These are phyloP conservation scores for Elongisporangium senticosum DNA, from an alignment of 352 stramenopile genomes.

Conservation along the genomic window DNA sequence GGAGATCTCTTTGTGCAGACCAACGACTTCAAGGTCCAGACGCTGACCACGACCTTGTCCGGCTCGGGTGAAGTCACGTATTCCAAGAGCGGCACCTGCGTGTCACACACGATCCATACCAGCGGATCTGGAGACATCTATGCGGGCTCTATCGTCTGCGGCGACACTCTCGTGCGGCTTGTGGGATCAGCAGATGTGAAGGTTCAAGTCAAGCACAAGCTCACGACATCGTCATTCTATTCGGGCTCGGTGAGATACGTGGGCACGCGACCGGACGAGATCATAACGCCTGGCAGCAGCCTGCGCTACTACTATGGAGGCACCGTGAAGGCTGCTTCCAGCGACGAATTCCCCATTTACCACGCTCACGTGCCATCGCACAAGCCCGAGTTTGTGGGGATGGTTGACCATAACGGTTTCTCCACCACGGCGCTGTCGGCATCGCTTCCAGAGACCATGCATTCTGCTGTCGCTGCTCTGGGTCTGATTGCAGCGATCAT, in stretches of 20 bases:
- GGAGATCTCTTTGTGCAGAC: slow-evolving; percentile 30
- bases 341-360: background rate
- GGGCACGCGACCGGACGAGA: slow-evolving; percentile 20
- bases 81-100: slow-evolving; percentile 22
- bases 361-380: background rate
- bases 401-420: background rate
- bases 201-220: slow-evolving; percentile 32
- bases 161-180: slow-evolving; percentile 33
- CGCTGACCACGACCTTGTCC: slow-evolving; percentile 18
- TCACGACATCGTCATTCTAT: slow-evolving; percentile 19
- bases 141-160: slow-evolving; percentile 32
- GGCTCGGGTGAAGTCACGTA: slow-evolving; percentile 33
- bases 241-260: slow-evolving; percentile 34
- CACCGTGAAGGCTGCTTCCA: background rate
- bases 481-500: background rate
- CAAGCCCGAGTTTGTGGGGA: background rate
- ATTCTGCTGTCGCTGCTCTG: background rate
- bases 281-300: slow-evolving; percentile 12
- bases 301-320: background rate
- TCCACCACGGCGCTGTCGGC: background rate
- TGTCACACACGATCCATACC: slow-evolving; percentile 21
- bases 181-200: slow-evolving; percentile 31
- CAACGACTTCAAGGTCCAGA: slow-evolving; percentile 5
- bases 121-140: slow-evolving; percentile 31
- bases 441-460: background rate